Base-by-base conservation (phyloP, 2,329 filamentous ascomycete species). In the Ascochyta pisi region DNA sequence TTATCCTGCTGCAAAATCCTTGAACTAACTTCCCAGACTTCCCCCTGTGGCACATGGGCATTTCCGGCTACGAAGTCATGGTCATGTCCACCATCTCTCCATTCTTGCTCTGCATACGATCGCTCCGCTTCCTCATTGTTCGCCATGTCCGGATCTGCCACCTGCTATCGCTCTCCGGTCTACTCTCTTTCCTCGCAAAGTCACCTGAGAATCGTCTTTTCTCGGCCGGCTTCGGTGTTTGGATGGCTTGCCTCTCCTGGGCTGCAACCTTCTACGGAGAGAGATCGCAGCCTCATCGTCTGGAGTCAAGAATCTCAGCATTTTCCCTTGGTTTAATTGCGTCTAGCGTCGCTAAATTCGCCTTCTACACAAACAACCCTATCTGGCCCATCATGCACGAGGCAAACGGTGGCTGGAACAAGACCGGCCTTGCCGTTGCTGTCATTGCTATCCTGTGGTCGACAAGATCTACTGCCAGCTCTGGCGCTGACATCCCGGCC, bases 21-120 rank as follows among this genome's bases (percentile, higher is more conserved):
- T 1, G 4, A 31, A 31, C 68, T 72, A 44, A 74, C 54, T 15
- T 33, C 3, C 22, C 60, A 92, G 89, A 96, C 77, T 99, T 99
- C 74, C 95, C 95, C 13, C 85, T 99, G 10, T 99, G 95, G 95
- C 87, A 97, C 75, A 99, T 99, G 95, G 95, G 95, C 26, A 96
- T 99, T 58, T 98, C 94, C 4, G 95, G 95, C 60, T 99, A 95
- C 72, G 95, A 99, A 78, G 89, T 88, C 39, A 83, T 96, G 63
- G 88, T 99, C 69, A 89, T 98, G 86, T 86, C 84, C 45, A 94
- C 91, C 3, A 76, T 94, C 47, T 90, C 93, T 4, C 95, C 95
- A 0, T 81, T 93, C 35, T 76, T 98, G 19, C 86, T 99, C 39
- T 87, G 83, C 22, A 88, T 92, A 60, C 83, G 83, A 42, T 81